Evolutionary conservation across 345 rosid genomes (phyloP).

Genomic region (Limnanthes douglasii): DNA sequence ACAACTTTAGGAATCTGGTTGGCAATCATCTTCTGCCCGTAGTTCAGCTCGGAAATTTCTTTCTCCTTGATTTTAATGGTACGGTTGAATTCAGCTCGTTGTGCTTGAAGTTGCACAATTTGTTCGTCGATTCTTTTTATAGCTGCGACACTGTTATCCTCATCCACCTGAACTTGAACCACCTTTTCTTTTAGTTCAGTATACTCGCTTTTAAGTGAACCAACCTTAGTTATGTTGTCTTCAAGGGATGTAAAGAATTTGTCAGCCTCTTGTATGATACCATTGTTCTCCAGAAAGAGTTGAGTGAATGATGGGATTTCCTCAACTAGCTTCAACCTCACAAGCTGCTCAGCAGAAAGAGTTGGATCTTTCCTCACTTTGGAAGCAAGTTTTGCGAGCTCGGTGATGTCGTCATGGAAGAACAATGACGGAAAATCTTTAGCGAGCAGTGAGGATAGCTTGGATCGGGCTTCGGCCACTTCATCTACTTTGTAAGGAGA

Average conservation of each 20-base stretch:
- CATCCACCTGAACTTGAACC: slow-evolving; percentile 26
- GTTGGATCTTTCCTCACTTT: slow-evolving; percentile 35
- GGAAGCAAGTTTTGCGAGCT: slow-evolving; percentile 30
- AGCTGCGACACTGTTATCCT: slow-evolving; percentile 20
- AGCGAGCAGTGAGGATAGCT: slow-evolving; percentile 38
- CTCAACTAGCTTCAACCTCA: slow-evolving; percentile 44
- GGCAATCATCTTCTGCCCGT: slow-evolving; percentile 34
- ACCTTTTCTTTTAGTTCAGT: slow-evolving; percentile 35
- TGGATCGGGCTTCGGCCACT: slow-evolving; percentile 31
- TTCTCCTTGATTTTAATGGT: slow-evolving; percentile 21
- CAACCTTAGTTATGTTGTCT: slow-evolving; percentile 34
- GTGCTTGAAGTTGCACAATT: slow-evolving; percentile 33
- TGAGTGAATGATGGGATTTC: slow-evolving; percentile 46
- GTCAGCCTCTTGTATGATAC: slow-evolving; percentile 22
- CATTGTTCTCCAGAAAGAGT: slow-evolving; percentile 37
- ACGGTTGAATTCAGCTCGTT: slow-evolving; percentile 19
- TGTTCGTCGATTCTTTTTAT: slow-evolving; percentile 44
- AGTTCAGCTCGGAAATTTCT: slow-evolving; percentile 21
- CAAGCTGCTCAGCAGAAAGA: slow-evolving; percentile 44
- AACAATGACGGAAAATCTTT: slow-evolving; percentile 45
- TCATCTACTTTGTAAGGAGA: slow-evolving; percentile 22
- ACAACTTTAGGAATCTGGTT: slow-evolving; percentile 32
- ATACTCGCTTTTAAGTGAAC: slow-evolving; percentile 43
- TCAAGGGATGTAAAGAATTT: slow-evolving; percentile 30
- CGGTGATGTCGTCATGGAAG: slow-evolving; percentile 21